These are phyloP conservation scores for Firmiana major DNA, from an alignment of 345 rosid genomes.

Conservation along the genomic window DNA sequence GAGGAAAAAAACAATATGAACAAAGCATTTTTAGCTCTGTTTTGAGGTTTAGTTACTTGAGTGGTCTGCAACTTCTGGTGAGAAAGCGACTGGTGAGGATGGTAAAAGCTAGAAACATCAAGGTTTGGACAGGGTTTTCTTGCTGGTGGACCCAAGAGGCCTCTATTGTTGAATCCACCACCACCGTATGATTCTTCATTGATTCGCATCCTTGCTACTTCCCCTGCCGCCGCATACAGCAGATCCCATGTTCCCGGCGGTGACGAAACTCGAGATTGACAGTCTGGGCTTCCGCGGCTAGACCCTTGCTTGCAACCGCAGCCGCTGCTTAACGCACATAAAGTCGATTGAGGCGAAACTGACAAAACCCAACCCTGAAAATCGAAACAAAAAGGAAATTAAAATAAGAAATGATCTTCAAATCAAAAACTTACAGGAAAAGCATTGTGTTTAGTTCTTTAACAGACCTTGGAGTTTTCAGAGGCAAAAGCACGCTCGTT, in stretches of 20 bases:
- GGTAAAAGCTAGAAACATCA: slow-evolving; percentile 21
- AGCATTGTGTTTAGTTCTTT: background rate
- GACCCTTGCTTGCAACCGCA: slow-evolving; percentile 37
- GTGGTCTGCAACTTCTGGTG: slow-evolving; percentile 55
- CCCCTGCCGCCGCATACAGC: slow-evolving; percentile 53
- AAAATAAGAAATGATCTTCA: background rate
- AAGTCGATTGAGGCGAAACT: slow-evolving; percentile 55
- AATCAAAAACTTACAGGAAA: background rate
- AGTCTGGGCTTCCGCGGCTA: slow-evolving; percentile 21
- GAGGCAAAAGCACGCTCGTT: slow-evolving; percentile 12
- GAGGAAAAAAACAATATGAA: background rate
- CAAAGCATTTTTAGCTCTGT: too few relatives aligned
- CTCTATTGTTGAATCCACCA: slow-evolving; percentile 21
- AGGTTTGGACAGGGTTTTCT: slow-evolving; percentile 26
- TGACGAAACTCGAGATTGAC: slow-evolving; percentile 23
- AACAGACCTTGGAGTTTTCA: slow-evolving; percentile 37
- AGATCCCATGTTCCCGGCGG: slow-evolving; percentile 53
- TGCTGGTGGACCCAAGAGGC: slow-evolving; percentile 25
- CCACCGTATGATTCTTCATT: slow-evolving; percentile 21
- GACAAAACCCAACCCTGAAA: slow-evolving; percentile 35
- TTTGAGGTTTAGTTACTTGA: slow-evolving; percentile 25
- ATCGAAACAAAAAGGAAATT: background rate
- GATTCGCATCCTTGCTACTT: slow-evolving; percentile 40
- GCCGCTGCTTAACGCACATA: slow-evolving; percentile 33
- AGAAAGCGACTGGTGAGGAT: slow-evolving; percentile 31